Evolutionary conservation across 371 early-diverging fungal genomes (phyloP), one percentile per base, ranked within the genome.

Genomic region (Mortierella sp.): DNA sequence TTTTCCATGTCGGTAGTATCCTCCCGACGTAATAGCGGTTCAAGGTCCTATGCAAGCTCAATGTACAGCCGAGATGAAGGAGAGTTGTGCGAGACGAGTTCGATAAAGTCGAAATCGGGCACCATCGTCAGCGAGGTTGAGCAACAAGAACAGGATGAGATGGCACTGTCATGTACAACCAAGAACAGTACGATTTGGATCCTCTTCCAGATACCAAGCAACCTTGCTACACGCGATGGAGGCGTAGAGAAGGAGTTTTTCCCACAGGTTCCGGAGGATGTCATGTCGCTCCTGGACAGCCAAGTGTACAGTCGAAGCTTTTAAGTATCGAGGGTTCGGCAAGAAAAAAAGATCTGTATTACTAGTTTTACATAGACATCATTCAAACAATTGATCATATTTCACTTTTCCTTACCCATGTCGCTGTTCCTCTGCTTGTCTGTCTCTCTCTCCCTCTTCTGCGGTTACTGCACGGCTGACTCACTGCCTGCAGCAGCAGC

Each of bases 231-330:
- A 18, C 58, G 69, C 19, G 69, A 53, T 23, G 54, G 49, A 24
- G 59, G 49, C 19, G 21, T 39, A 1, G 71, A 66, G 47, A 62
- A 63, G 27, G 56, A 59, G 23, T 76, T 62, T 58, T 58, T 66
- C 24, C 78, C 78, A 2, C 50, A 62, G 23, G 68, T 76, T n/a
- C 78, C 78, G 16, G 71, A 76, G 48, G 67, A 76, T 28, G 43
- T 66, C 64, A 60, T 76, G 66, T 45, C 56, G 9, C 26, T 54
- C 24, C 57, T 68, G 24, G 74, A 67, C 38, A 67, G 42, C 39
- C 12, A 42, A 16, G 42, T 42, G 10, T 42, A 42, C 16, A 18
- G 42, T 18, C 6, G 42, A 16, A 42, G 3, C 10, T 42, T 42
- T 42, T 42, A 3, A 42, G 10, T 10, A 7, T 4, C 4, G 10